Base-by-base conservation (phyloP, 352 stramenopile species). In the Pythium apleroticum region DNA sequence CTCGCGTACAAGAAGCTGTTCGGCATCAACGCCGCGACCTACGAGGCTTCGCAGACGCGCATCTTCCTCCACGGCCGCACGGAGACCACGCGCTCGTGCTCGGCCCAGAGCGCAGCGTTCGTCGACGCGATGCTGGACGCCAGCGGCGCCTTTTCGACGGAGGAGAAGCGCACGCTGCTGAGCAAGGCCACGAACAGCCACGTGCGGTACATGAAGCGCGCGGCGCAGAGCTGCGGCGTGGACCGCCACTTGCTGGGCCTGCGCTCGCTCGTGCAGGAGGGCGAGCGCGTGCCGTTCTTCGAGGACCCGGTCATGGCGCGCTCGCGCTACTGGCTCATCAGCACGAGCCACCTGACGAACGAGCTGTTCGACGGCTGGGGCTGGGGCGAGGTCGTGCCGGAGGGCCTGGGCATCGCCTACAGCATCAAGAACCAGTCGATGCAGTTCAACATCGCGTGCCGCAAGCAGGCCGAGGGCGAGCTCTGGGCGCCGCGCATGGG, bases 51-150 rank as follows among this genome's bases (percentile, higher is more conserved):
- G 20, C 93, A 98, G 76, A 97, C 96, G 33, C 85, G 95, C 17
- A 68, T 89, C 19, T 99, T 98, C 78, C 76, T 98, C 28, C 95
- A 99, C 63, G 97, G 97, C 28, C 88, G 97, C 41, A 99, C 97
- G 0, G 93, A 97, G 74, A 95, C 88, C 9, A 95, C 83, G 19
- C 86, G 89, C 50, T 89, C 88, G 48, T 96, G 93, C 61, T 95
- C 90, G 15, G 61, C 37, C 12, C 74, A 88, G 35, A 96, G 78
- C 60, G 84, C 78, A 17, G 90, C 79, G 12, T 98, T 98, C 72
- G 82, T 89, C 28, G 77, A 97, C 66, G 81, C 75, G 6, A 96
- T 97, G 88, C 81, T 84, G 59, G 68, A 74, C 57, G 82, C 58
- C 43, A 50, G 43, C 43, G 19, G 43, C n/a, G 45, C 66, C 6